Percentiles rank a stretch among this genome's conserved stretches.
phyloP scores from a whole-genome alignment of 345 rosid genomes.

The Populus ilicifolia region DNA sequence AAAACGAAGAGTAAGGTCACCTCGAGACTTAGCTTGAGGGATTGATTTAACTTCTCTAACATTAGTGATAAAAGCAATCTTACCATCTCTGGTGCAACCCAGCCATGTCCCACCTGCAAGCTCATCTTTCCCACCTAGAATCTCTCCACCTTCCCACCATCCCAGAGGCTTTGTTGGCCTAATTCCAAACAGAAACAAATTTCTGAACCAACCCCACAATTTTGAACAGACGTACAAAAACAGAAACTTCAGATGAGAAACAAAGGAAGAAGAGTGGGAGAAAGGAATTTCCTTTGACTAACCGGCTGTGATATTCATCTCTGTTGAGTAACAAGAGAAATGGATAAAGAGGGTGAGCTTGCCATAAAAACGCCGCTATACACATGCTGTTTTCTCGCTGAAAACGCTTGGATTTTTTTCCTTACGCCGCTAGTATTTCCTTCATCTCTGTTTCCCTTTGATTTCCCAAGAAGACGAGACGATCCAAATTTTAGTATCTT shows the following conservation, averaged over 20 bases:
- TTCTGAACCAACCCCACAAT: neutral
- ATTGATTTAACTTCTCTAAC: constrained; percentile 40
- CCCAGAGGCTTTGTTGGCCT: constrained; percentile 64
- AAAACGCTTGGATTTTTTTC: too few relatives aligned
- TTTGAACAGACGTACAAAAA: neutral
- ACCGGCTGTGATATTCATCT: constrained; percentile 70
- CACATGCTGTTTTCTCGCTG: constrained; percentile 31
- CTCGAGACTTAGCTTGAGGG: constrained; percentile 51
- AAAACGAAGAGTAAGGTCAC: constrained; percentile 66
- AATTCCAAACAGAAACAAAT: neutral
- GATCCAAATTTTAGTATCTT: neutral
- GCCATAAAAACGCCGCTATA: constrained; percentile 66
- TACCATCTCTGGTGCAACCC: constrained; percentile 57
- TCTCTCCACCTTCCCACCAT: constrained; percentile 65
- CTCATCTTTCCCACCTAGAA: constrained; percentile 72
- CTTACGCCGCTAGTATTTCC: too few relatives aligned
- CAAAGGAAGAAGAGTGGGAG: neutral
- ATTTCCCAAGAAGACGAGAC: neutral
- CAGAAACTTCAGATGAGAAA: neutral
- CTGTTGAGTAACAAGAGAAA: constrained; percentile 68
- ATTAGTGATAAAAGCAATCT: constrained; percentile 69
- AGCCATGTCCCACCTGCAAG: constrained; percentile 82
- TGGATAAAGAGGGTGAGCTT: constrained; percentile 60
- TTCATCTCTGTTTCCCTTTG: too few relatives aligned
- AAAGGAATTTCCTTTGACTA: neutral